A percentile compares a stretch with the other conserved stretches of the same genome.
These are phyloP conservation scores for Rhizopogon vinicolor DNA, from an alignment of 768 basidiomycete genomes.

Conservation along the genomic window DNA sequence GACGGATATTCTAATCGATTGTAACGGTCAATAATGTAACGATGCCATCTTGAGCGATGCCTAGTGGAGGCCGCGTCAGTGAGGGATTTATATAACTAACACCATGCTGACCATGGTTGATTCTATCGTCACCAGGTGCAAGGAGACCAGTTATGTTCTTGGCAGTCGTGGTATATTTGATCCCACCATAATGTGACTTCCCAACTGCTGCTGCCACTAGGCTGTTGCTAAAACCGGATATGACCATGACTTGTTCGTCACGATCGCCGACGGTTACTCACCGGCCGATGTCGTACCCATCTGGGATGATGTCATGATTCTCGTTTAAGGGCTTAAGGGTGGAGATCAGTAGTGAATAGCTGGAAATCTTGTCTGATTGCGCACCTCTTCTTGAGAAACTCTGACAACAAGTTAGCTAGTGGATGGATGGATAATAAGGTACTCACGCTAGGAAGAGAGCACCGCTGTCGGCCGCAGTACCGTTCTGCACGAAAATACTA, in stretches of 20 bases:
- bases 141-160: slow-evolving; percentile 51
- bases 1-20: slow-evolving; percentile 25
- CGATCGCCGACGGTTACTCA: slow-evolving; percentile 10
- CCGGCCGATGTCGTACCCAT: slow-evolving; percentile 50
- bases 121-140: slow-evolving; percentile 41
- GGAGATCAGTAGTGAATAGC: background rate
- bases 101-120: slow-evolving; percentile 45
- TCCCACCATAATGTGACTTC: slow-evolving; percentile 33
- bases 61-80: slow-evolving; percentile 23
- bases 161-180: slow-evolving; percentile 42
- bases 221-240: slow-evolving; percentile 22
- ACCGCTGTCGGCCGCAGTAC: slow-evolving; percentile 40
- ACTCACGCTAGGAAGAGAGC: slow-evolving; percentile 59
- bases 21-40: slow-evolving; percentile 52
- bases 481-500: slow-evolving; percentile 58
- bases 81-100: background rate
- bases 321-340: slow-evolving; percentile 22
- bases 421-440: background rate
- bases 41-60: slow-evolving; percentile 56
- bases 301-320: slow-evolving; percentile 36
- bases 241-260: background rate
- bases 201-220: slow-evolving; percentile 37
- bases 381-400: slow-evolving; percentile 44
- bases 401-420: slow-evolving; percentile 18
- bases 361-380: background rate